phyloP scores from a whole-genome alignment of 768 basidiomycete genomes.

The Tubosaeta sp. region DNA sequence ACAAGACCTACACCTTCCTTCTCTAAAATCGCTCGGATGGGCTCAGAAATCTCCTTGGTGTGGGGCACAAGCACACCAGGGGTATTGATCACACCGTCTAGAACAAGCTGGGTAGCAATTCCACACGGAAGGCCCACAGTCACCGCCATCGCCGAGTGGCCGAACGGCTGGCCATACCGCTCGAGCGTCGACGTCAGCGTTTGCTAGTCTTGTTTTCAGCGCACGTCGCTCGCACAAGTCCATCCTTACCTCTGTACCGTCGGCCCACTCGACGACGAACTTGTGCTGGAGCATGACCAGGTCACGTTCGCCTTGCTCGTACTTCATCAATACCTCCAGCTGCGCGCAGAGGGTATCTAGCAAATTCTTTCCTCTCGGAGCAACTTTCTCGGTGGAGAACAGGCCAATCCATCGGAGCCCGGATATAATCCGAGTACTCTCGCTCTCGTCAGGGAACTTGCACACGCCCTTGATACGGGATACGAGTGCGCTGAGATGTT shows the following conservation, averaged over 20 bases:
- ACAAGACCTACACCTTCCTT: slow-evolving; percentile 70
- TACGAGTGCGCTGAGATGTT: slow-evolving; percentile 56
- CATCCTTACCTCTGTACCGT: slow-evolving; percentile 61
- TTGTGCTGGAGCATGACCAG: slow-evolving; percentile 99
- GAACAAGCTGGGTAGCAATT: slow-evolving; percentile 85
- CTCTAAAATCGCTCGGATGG: slow-evolving; percentile 63
- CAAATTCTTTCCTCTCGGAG: slow-evolving; percentile 65
- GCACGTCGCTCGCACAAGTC: neutral
- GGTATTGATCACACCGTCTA: slow-evolving; percentile 77
- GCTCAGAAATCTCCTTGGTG: slow-evolving; percentile 77
- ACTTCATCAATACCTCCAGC: slow-evolving; percentile 90
- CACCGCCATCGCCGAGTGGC: slow-evolving; percentile 87
- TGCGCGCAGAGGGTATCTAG: slow-evolving; percentile 91
- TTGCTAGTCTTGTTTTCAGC: slow-evolving; percentile 43
- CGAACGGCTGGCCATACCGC: slow-evolving; percentile 74
- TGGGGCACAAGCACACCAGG: slow-evolving; percentile 88
- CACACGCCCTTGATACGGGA: slow-evolving; percentile 65
- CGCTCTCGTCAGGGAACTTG: slow-evolving; percentile 66
- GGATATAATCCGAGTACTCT: slow-evolving; percentile 75
- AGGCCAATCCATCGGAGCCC: slow-evolving; percentile 93
- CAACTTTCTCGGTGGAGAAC: slow-evolving; percentile 67
- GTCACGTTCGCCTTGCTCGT: slow-evolving; percentile 87
- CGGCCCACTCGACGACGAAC: slow-evolving; percentile 86
- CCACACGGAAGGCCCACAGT: slow-evolving; percentile 94
- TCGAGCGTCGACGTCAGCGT: slow-evolving; percentile 90